Percentiles rank a stretch among this genome's conserved stretches.
Evolutionary conservation across 225 moss, liverwort and hornwort species (phyloP).

Genomic region (Bryoerythrophyllum caledonicum): DNA sequence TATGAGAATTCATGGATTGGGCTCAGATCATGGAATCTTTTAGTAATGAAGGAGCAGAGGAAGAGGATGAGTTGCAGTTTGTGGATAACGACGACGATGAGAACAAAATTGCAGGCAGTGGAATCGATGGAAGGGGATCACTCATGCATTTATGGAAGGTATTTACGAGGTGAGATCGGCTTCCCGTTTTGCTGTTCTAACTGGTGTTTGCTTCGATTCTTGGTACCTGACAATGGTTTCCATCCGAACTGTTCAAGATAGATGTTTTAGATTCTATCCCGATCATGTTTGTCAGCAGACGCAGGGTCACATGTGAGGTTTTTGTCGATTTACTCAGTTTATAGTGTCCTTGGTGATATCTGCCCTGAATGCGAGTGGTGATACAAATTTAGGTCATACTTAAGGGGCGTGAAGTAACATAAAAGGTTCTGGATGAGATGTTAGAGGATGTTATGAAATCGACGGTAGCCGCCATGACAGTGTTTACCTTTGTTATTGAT

Average conservation of each 20-base stretch:
- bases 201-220: background rate
- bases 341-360: background rate
- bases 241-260: background rate
- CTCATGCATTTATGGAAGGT: slow-evolving; percentile 70
- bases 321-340: background rate
- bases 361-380: background rate
- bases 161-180: slow-evolving; percentile 50
- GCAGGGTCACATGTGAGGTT: background rate
- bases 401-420: background rate
- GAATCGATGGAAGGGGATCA: slow-evolving; percentile 56
- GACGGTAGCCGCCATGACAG: background rate
- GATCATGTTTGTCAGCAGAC: slow-evolving; percentile 4
- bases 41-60: slow-evolving; percentile 1
- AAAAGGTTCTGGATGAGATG: background rate
- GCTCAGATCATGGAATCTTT: too few species aligned
- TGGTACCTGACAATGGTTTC: background rate
- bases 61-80: slow-evolving; percentile 18
- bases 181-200: background rate
- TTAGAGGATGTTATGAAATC: background rate
- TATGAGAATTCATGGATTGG: too few species aligned
- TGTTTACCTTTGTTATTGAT: background rate
- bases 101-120: slow-evolving; percentile 13
- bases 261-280: background rate
- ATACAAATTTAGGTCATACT: background rate
- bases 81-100: slow-evolving; percentile 33